phyloP scores from a whole-genome alignment of 768 basidiomycete species.

The Psilocybe azurescens region DNA sequence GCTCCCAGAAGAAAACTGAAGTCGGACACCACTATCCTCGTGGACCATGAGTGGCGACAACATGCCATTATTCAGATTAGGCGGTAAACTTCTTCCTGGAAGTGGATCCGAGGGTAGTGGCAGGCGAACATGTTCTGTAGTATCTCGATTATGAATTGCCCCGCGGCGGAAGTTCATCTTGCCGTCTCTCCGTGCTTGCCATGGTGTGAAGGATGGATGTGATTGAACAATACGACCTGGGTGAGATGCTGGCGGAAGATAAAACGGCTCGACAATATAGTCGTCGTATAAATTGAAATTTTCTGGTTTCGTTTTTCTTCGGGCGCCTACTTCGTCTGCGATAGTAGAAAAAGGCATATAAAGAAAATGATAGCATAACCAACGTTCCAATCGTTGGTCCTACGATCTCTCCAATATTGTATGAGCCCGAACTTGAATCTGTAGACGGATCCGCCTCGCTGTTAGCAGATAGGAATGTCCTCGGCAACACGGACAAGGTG shows the following conservation, averaged over 20 bases:
- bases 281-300: background rate
- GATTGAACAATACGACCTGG: background rate
- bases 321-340: background rate
- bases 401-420: background rate
- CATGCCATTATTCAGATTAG: background rate
- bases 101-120: too few species aligned
- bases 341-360: background rate
- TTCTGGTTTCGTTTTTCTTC: too few species aligned
- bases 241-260: background rate
- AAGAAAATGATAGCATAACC: background rate
- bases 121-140: too few species aligned
- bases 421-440: background rate
- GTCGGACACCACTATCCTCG: background rate
- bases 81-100: too few species aligned
- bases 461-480: too few species aligned
- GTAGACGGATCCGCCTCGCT: too few species aligned
- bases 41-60: background rate
- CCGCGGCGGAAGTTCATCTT: background rate
- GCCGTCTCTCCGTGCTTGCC: too few species aligned
- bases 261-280: background rate
- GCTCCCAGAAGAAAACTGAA: background rate
- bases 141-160: background rate
- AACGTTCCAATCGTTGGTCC: slow-evolving; percentile 1
- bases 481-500: background rate
- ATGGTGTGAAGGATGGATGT: too few species aligned